Evolutionary conservation across 768 basidiomycete genomes (phyloP).

Genomic region (Udeniomyces megalosporus): DNA sequence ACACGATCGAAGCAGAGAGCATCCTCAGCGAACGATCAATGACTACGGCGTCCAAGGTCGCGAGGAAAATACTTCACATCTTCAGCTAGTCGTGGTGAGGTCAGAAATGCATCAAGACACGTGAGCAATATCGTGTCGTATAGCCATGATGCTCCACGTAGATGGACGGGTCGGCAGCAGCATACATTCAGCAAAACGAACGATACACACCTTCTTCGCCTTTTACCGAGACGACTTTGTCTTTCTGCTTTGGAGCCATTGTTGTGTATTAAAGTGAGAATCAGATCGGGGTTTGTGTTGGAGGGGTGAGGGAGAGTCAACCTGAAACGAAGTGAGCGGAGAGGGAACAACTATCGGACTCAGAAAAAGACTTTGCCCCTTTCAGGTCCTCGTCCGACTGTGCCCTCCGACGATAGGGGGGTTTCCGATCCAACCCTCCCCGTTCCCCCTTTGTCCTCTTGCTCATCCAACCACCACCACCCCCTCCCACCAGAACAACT

Average conservation of each 20-base stretch:
- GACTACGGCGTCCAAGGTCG: not conserved
- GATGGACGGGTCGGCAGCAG: too few relatives aligned
- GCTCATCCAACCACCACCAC: too few relatives aligned
- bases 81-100: not conserved
- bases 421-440: too few relatives aligned
- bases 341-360: too few relatives aligned
- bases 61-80: not conserved
- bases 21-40: not conserved
- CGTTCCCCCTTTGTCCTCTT: too few relatives aligned
- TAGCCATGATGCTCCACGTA: not conserved
- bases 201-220: constrained; percentile 9
- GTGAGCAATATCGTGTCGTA: not conserved
- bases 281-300: not conserved
- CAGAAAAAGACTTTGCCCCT: too few relatives aligned
- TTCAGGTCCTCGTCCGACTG: too few relatives aligned
- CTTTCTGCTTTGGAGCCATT: constrained; percentile 7
- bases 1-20: not conserved
- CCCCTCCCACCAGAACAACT: too few relatives aligned
- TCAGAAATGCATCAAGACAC: not conserved
- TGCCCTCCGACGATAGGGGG: too few relatives aligned
- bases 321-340: not conserved
- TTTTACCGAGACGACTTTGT: constrained; percentile 9
- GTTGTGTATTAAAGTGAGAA: not conserved
- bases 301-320: not conserved
- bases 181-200: not conserved